Conservation (phyloP, 2,329 filamentous ascomycete genomes). For the Ascosphaera acerosa region DNA sequence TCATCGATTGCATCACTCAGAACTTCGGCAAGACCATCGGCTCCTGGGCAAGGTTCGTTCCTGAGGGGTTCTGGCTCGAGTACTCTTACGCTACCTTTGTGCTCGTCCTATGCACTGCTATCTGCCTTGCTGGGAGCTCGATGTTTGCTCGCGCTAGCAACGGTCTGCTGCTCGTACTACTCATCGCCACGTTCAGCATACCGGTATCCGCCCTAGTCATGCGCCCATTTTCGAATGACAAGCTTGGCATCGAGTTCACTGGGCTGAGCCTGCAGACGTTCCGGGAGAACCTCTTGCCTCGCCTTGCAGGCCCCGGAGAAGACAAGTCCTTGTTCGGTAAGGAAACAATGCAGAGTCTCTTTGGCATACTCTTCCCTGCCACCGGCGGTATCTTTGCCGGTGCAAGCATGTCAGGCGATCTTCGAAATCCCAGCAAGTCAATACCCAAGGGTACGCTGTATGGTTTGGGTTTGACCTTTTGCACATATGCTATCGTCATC, state of each 20-base stretch:
- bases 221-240: slow-evolving; percentile 38
- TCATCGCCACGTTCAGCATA: slow-evolving; percentile 54
- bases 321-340: slow-evolving; percentile 35
- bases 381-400: slow-evolving; percentile 39
- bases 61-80: slow-evolving; percentile 47
- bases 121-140: slow-evolving; percentile 56
- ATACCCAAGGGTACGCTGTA: slow-evolving; percentile 68
- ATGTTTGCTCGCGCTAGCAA: slow-evolving; percentile 64
- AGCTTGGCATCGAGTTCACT: slow-evolving; percentile 46
- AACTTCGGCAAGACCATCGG: slow-evolving; percentile 39
- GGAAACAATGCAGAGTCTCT: slow-evolving; percentile 54
- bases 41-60: slow-evolving; percentile 33
- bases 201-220: slow-evolving; percentile 49
- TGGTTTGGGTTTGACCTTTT: slow-evolving; percentile 50
- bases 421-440: slow-evolving; percentile 57
- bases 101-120: slow-evolving; percentile 41
- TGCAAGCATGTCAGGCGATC: slow-evolving; percentile 72
- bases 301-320: slow-evolving; percentile 35
- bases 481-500: slow-evolving; percentile 51
- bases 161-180: slow-evolving; percentile 42
- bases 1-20: slow-evolving; percentile 57
- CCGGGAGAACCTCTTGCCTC: slow-evolving; percentile 45
- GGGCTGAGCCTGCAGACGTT: slow-evolving; percentile 48
- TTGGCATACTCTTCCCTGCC: slow-evolving; percentile 63
- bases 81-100: slow-evolving; percentile 53